Conservation (phyloP, 2,329 filamentous ascomycete species). For the Metarhizium guizhouense region DNA sequence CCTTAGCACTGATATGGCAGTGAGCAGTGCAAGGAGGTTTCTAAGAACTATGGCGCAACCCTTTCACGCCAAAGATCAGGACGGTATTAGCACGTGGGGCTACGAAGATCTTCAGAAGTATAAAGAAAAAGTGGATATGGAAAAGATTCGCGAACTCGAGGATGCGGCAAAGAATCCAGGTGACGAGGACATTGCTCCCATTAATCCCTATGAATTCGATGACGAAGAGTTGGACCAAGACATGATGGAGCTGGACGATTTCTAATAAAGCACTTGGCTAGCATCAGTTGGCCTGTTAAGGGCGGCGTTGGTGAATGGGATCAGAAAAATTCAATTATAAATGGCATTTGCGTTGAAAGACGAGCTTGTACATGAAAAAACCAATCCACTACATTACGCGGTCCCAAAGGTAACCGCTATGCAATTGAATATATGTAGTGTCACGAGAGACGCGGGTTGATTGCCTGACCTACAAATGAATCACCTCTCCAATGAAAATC, state of each 20-base stretch:
- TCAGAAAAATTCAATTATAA: not conserved
- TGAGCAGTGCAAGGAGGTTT: constrained; percentile 82
- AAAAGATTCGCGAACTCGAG: constrained; percentile 55
- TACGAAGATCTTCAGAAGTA: constrained; percentile 68
- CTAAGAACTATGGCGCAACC: constrained; percentile 86
- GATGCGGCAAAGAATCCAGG: constrained; percentile 25
- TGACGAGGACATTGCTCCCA: constrained; percentile 7
- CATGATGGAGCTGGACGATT: constrained; percentile 43
- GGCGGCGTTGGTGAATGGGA: not conserved
- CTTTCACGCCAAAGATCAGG: constrained; percentile 72
- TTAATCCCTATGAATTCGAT: constrained; percentile 41
- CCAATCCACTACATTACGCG: not conserved
- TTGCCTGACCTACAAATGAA: not conserved
- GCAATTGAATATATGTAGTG: not conserved
- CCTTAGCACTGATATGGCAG: constrained; percentile 90
- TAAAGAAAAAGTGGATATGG: constrained; percentile 65
- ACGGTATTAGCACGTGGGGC: constrained; percentile 91
- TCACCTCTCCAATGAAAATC: constrained; percentile 14
- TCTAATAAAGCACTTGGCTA: constrained; percentile 10
- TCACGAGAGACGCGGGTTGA: constrained; percentile 7
- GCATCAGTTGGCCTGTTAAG: not conserved
- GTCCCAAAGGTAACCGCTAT: not conserved
- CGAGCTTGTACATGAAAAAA: not conserved
- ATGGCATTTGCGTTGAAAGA: not conserved
- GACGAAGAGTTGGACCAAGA: constrained; percentile 44